Evolutionary conservation across 202 grass and related monocot genomes (phyloP).

Genomic region (Setaria italica): DNA sequence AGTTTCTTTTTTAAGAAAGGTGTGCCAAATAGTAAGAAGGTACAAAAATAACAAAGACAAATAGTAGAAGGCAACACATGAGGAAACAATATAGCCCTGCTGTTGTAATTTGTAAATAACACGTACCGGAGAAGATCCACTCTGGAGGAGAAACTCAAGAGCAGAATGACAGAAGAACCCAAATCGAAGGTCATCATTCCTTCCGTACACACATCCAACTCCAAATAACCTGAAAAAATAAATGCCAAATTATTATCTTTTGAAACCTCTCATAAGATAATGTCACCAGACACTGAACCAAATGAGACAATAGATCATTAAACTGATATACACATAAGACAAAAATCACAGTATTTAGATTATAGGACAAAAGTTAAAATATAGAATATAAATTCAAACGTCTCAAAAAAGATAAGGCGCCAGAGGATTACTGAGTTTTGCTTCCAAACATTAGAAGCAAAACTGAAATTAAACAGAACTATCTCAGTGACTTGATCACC

Average conservation of each 20-base stretch:
- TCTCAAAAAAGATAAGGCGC: neutral
- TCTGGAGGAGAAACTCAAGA: constrained; percentile 83
- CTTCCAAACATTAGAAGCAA: neutral
- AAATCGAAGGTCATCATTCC: constrained; percentile 73
- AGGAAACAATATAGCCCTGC: neutral
- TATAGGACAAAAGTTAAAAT: neutral
- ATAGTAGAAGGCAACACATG: neutral
- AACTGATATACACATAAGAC: neutral
- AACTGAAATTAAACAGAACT: neutral
- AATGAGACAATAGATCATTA: neutral
- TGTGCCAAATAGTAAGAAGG: neutral
- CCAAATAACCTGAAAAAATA: constrained; percentile 70
- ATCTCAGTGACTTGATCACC: neutral
- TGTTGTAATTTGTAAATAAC: constrained; percentile 16
- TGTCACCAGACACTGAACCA: neutral
- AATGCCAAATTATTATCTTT: constrained; percentile 10
- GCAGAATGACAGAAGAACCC: constrained; percentile 88
- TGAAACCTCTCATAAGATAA: constrained; percentile 24
- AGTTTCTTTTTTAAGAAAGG: no score
- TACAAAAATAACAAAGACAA: constrained; percentile 9
- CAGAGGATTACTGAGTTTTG: neutral
- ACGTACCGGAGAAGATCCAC: constrained; percentile 59
- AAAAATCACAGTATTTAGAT: neutral
- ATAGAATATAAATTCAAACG: neutral
- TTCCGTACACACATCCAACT: constrained; percentile 79